A percentile compares a stretch with the other conserved stretches of the same genome.
phyloP scores from a whole-genome alignment of 345 rosid genomes.

The Syzygium oleosum region DNA sequence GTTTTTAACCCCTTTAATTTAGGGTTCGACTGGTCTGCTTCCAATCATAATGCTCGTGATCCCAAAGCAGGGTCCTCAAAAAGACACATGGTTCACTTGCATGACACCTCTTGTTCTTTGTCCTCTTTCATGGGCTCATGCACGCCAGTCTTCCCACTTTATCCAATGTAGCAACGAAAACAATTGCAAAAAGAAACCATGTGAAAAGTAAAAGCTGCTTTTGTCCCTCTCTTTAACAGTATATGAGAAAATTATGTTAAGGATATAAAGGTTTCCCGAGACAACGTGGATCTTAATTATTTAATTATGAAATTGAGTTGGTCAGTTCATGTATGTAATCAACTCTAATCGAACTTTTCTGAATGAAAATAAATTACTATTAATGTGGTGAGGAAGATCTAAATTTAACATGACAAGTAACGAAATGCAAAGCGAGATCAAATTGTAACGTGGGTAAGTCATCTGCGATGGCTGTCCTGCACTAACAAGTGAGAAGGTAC shows the following conservation, averaged over 20 bases:
- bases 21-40: conserved; percentile 13
- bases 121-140: not conserved
- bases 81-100: conserved; percentile 7
- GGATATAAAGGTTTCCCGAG: not conserved
- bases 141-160: not conserved
- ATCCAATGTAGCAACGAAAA: not conserved
- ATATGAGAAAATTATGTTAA: not conserved
- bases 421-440: not conserved
- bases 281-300: not conserved
- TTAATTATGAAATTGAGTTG: not conserved
- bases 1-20: conserved; percentile 1
- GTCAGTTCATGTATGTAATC: not conserved
- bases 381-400: not conserved
- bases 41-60: conserved; percentile 17
- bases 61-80: conserved; percentile 9
- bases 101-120: not conserved
- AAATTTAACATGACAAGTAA: not conserved
- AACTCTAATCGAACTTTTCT: not conserved
- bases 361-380: not conserved
- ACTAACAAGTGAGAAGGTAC: not conserved
- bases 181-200: not conserved
- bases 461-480: not conserved
- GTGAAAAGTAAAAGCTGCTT: not conserved
- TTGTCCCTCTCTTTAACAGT: not conserved
- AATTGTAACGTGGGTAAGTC: not conserved